A percentile compares a stretch with the other conserved stretches of the same genome.
These are phyloP conservation scores for Noccaea caerulescens DNA, from an alignment of 345 rosid genomes.

Conservation along the genomic window DNA sequence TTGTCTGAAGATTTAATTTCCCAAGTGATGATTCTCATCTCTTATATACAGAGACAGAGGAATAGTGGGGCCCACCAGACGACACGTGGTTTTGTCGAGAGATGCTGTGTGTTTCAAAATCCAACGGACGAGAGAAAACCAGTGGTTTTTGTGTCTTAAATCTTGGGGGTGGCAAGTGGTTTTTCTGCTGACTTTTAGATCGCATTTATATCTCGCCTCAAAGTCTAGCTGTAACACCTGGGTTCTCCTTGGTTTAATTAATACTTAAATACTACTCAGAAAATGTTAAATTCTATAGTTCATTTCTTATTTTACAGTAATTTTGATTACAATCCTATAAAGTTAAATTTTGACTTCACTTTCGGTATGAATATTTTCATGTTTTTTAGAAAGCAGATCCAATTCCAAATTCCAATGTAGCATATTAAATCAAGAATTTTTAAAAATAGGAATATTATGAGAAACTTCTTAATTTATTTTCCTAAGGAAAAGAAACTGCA, in stretches of 20 bases:
- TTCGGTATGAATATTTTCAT: neutral
- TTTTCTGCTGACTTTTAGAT: constrained; percentile 29
- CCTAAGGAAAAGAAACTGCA: neutral
- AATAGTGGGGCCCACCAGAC: neutral
- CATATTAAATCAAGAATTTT: neutral
- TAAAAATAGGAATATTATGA: neutral
- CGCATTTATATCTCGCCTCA: constrained; percentile 43
- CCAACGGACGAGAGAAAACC: constrained; percentile 21
- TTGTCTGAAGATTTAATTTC: neutral
- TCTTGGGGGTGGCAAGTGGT: constrained; percentile 30
- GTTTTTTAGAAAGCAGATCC: neutral
- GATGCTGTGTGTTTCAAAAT: neutral
- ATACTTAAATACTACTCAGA: no score
- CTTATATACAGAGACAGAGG: constrained; percentile 8
- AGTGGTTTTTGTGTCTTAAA: neutral
- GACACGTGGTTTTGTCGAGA: constrained; percentile 26
- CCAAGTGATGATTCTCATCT: neutral
- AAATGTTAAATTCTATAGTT: no score
- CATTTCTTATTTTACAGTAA: neutral
- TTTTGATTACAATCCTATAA: neutral
- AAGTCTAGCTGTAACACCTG: constrained; percentile 31
- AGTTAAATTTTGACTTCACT: neutral
- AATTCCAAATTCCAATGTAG: neutral
- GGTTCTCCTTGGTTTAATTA: neutral
- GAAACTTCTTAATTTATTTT: no score